These are phyloP conservation scores for Paramecium sonneborni DNA, from an alignment of 73 alveolate species.

Conservation along the genomic window DNA sequence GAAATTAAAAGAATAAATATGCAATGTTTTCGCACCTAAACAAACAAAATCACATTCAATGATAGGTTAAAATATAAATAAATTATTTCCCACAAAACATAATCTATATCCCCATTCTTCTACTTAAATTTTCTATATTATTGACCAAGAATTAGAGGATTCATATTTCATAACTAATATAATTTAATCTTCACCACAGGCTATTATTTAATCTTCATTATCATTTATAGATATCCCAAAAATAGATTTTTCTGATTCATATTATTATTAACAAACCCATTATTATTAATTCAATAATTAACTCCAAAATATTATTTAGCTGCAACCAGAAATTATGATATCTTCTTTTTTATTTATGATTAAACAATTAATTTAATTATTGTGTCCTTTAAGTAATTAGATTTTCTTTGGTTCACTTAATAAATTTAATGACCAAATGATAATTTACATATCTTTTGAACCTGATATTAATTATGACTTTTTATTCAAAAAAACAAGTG, in stretches of 20 bases:
- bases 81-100: neutral
- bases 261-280: neutral
- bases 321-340: neutral
- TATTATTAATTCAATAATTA: neutral
- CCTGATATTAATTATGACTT: neutral
- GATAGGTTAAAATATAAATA: neutral
- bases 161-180: neutral
- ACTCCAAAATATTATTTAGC: neutral
- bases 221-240: neutral
- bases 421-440: neutral
- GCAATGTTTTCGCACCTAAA: neutral
- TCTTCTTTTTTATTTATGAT: neutral
- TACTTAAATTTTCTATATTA: too few species aligned
- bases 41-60: neutral
- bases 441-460: neutral
- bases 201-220: neutral
- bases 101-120: neutral
- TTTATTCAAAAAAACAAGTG: neutral
- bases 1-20: neutral
- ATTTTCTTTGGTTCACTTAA: neutral
- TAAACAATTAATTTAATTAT: neutral
- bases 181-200: neutral
- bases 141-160: neutral
- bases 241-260: neutral
- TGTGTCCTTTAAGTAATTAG: neutral